Conservation (phyloP, 148 eudicot genomes). For the Pouteria glomerata region DNA sequence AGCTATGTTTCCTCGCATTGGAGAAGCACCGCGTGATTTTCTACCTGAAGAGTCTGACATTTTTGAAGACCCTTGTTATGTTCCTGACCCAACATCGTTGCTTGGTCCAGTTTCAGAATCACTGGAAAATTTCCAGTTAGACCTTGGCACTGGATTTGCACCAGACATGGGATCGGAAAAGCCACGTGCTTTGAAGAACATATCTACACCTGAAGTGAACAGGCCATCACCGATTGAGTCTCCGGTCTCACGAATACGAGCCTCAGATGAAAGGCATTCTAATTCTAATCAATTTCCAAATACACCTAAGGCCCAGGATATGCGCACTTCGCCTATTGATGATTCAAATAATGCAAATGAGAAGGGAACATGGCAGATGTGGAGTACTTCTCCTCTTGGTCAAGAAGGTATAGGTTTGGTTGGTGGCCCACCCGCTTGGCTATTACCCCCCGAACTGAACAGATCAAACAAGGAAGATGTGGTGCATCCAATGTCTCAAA, state of each 20-base stretch:
- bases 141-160: constrained; percentile 60
- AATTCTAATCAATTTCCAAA: constrained; percentile 39
- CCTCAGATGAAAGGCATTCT: constrained; percentile 54
- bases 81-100: constrained; percentile 85
- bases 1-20: constrained; percentile 45
- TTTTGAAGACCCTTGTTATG: constrained; percentile 97
- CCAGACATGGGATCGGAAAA: constrained; percentile 44
- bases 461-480: constrained; percentile 48
- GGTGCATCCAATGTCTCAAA: constrained; percentile 44
- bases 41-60: constrained; percentile 82
- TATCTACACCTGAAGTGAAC: constrained; percentile 42
- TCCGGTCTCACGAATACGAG: constrained; percentile 68
- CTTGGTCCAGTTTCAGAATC: constrained; percentile 98
- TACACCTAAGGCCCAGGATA: constrained; percentile 55
- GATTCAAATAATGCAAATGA: constrained; percentile 40
- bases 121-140: constrained; percentile 79
- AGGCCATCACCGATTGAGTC: constrained; percentile 92
- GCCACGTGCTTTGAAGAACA: constrained; percentile 42
- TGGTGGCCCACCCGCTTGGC: constrained; percentile 60
- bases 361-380: constrained; percentile 85
- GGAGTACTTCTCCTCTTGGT: constrained; percentile 77
- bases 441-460: constrained; percentile 47
- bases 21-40: constrained; percentile 43
- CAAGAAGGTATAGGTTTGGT: constrained; percentile 67
- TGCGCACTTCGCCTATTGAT: constrained; percentile 29